These are phyloP conservation scores for Microbotryum lychnidis-dioicae DNA, from an alignment of 1,284 basidiomycete genomes.

Conservation along the genomic window DNA sequence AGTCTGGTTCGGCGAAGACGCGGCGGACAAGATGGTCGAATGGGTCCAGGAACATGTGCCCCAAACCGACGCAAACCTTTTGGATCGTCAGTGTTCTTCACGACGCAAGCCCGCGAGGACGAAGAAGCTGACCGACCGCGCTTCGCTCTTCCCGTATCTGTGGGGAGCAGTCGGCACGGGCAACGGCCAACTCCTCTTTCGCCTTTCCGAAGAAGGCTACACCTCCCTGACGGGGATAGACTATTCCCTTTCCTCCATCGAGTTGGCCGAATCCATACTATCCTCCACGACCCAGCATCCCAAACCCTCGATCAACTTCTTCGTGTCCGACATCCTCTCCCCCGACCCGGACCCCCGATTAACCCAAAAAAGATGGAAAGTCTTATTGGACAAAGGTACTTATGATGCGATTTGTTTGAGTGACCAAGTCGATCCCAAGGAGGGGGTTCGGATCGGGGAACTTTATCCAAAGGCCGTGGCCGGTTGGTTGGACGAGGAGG, in stretches of 20 bases:
- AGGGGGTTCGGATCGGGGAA: conserved; percentile 46
- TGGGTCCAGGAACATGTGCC: conserved; percentile 34
- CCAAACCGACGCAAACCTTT: conserved; percentile 27
- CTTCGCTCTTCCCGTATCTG: neutral
- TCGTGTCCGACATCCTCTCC: conserved; percentile 37
- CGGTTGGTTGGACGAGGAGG: conserved; percentile 55
- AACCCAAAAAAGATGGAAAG: conserved; percentile 34
- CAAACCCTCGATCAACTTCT: conserved; percentile 29
- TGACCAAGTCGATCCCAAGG: conserved; percentile 47
- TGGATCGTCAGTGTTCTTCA: conserved; percentile 25
- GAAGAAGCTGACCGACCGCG: too few species aligned
- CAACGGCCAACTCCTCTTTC: conserved; percentile 74
- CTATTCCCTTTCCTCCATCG: conserved; percentile 66
- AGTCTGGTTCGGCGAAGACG: conserved; percentile 79
- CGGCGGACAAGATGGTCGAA: conserved; percentile 64
- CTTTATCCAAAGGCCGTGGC: conserved; percentile 58
- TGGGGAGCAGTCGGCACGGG: conserved; percentile 57
- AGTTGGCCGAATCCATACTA: conserved; percentile 33
- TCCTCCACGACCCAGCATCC: neutral
- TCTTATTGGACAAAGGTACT: conserved; percentile 48
- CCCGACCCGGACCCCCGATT: conserved; percentile 12
- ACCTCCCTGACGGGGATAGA: conserved; percentile 63
- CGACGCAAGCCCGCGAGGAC: neutral
- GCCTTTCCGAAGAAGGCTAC: conserved; percentile 61
- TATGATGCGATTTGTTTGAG: conserved; percentile 79